Base-by-base conservation (phyloP, 768 basidiomycete genomes). In the Postia placenta region DNA sequence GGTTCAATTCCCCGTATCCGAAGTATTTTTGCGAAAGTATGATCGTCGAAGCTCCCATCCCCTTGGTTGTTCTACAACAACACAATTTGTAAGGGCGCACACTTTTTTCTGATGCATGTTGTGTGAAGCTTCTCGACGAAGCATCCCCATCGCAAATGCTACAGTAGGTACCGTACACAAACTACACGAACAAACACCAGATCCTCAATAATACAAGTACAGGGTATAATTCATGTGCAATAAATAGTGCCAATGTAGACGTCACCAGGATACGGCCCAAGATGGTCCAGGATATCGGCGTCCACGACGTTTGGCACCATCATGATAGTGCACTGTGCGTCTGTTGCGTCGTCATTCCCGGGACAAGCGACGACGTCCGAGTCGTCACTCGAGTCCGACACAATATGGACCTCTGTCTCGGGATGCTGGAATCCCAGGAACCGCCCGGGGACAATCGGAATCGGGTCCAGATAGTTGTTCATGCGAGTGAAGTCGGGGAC, bases 361-460 rank as follows among this genome's bases (percentile, higher is more conserved):
- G 73, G 67, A 59, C 75, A 78, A 38, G 65, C 52, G n/a, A 71
- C 65, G 2, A 63, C 71, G 5, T 45, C 22, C 25, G 39, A 69
- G 15, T 38, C 35, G n/a, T n/a, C n/a, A n/a, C n/a, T n/a, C 26
- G 42, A 69, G 2, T 66, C 61, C 14, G 56, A 43, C 30, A 78
- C 46, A 38, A 83, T 76, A 52, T 80, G 78, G 12, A 80, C 61
- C 57, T 82, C 80, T 17, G 78, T 78, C 27, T 70, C 63, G 1
- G 74, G 73, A 45, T 80, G 78, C 33, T 63, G 53, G 63, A 73
- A 84, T 43, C 75, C 76, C 51, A 81, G 57, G 49, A 64, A 67
- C 17, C 70, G 66, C 2, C 71, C 74, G 6, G 81, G 81, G 6
- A 83, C 68, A 50, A 78, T 81, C 20, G 83, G 82, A 37, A 84